Percentiles rank a stretch among this genome's conserved stretches.
These are phyloP conservation scores for Eutrema heterophyllum DNA, from an alignment of 345 rosid species.

Conservation along the genomic window DNA sequence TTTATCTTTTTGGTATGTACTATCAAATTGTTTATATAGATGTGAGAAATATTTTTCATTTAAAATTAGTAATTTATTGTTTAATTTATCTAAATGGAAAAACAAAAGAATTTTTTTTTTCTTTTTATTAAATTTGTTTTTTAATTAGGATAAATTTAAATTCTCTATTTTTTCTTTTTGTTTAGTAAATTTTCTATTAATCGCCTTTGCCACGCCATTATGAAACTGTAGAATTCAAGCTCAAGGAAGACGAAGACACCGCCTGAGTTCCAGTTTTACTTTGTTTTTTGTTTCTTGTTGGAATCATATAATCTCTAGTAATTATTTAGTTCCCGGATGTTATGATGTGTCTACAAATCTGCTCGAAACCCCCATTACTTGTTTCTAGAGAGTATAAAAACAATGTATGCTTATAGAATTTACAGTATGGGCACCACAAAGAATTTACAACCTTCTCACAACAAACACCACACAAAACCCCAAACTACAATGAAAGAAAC, in stretches of 20 bases:
- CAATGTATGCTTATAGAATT: slow-evolving; percentile 27
- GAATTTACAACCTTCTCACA: slow-evolving; percentile 32
- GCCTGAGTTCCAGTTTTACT: not conserved
- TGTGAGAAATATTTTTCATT: too few species aligned
- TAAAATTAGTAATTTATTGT: too few species aligned
- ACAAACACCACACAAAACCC: slow-evolving; percentile 26
- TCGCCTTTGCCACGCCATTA: slow-evolving; percentile 35
- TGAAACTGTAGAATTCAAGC: slow-evolving; percentile 42
- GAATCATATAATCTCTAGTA: not conserved
- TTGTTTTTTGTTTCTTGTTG: not conserved
- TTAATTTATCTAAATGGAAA: too few species aligned
- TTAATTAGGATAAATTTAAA: too few species aligned
- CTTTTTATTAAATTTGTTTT: too few species aligned
- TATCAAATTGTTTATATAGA: too few species aligned
- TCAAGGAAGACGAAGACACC: slow-evolving; percentile 34
- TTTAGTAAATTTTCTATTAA: too few species aligned
- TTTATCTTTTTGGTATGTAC: too few species aligned
- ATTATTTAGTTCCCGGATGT: not conserved
- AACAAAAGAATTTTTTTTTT: too few species aligned
- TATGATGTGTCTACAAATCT: not conserved
- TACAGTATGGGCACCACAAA: slow-evolving; percentile 24
- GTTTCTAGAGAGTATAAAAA: slow-evolving; percentile 16
- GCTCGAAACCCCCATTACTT: not conserved
- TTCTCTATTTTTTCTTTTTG: too few species aligned
- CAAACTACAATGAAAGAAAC: slow-evolving; percentile 14